Conservation (phyloP, 352 stramenopile species). For the Blastocystis hominis region DNA sequence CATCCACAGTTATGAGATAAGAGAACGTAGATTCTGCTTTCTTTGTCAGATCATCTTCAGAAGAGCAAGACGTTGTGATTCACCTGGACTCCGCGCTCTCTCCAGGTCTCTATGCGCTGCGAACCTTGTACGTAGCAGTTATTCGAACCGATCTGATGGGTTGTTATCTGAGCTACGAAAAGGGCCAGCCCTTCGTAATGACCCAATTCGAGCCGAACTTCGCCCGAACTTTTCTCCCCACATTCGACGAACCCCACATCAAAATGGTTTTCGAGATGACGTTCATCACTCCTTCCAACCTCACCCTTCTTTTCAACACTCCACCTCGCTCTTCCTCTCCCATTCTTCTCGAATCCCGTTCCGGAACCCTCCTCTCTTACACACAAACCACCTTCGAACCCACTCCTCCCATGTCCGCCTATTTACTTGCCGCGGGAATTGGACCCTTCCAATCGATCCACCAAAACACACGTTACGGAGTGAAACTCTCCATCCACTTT, state of each 20-base stretch:
- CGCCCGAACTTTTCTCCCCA: constrained; percentile 23
- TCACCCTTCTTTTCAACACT: constrained; percentile 19
- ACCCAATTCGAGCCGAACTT: constrained; percentile 44
- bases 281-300: background rate
- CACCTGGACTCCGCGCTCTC: background rate
- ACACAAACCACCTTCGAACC: background rate
- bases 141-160: constrained; percentile 48
- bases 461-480: too few species aligned
- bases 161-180: constrained; percentile 30
- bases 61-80: background rate
- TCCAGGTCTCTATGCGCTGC: background rate
- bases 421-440: constrained; percentile 4
- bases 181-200: constrained; percentile 8
- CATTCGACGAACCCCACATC: constrained; percentile 31
- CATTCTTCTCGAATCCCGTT: background rate
- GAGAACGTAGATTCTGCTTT: background rate
- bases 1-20: background rate
- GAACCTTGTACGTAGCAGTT: background rate
- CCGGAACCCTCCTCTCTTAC: background rate
- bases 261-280: constrained; percentile 16
- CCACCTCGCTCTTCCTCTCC: background rate
- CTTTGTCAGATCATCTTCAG: background rate
- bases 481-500: background rate
- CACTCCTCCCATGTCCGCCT: constrained; percentile 26
- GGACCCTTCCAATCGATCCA: background rate